Evolutionary conservation across 495 filamentous ascomycete genomes (phyloP), one percentile per base, ranked within the genome.

Genomic region (Wilcoxina mikolae): DNA sequence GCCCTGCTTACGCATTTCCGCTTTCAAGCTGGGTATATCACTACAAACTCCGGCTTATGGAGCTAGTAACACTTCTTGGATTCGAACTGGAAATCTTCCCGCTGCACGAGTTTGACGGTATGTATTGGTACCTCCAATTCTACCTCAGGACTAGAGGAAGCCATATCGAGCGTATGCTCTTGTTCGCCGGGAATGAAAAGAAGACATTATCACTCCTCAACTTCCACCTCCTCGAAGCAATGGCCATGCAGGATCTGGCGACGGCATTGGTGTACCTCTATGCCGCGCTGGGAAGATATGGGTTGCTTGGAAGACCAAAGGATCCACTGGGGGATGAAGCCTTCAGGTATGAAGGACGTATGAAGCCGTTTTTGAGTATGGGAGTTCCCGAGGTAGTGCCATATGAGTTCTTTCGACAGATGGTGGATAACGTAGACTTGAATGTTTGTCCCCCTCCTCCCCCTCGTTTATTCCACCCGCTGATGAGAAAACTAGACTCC

Each of bases 31-130:
- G 91, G 91, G 77, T 81, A 0, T 91, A 90, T 64, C 77, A 86
- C 51, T 83, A 94, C 62, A 96, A 94, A 65, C 74, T 95, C 1
- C 77, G 74, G 7, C 79, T 91, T 60, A 84, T 95, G 77, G 82
- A 89, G 56, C 83, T 81, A 73, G 82, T 91, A 43, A 73, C 95
- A 11, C 87, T 95, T 66, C 80, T 95, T 51, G 91, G 91, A n/a
- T 95, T 99, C 65, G 91, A 96, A 67, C 79, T 94, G 17, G 80
- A 87, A 7, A 78, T 94, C 24, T 96, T 96, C 64, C 79, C 85
- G 22, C 76, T 81, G 1, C 84, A 94, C 65, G 91, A 99, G 69
- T 73, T 91, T 4, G 77, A 81, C 11, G 80, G 78, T 15, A 95
- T 95, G 85, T 95, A 94, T 65, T 90, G 84, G 81, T 93, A 85